Conservation (phyloP, 345 rosid species). For the Ceriops zippeliana region DNA sequence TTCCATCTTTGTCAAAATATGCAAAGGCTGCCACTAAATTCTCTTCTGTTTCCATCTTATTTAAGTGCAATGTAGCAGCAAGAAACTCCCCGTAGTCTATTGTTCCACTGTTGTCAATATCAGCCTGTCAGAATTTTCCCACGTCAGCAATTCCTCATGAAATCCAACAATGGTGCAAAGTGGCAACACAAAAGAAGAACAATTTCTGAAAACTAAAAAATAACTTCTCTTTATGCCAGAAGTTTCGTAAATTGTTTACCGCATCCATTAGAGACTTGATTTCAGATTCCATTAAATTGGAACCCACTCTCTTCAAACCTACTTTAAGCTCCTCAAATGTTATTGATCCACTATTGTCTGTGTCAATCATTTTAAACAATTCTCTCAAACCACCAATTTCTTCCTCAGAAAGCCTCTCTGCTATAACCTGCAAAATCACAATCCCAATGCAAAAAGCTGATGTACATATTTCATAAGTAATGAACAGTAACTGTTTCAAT, state of each 20-base stretch:
- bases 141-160: not conserved
- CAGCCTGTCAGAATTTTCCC: conserved; percentile 60
- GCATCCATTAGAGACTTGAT: conserved; percentile 92
- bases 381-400: conserved; percentile 94
- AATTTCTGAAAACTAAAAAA: not conserved
- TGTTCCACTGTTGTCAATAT: conserved; percentile 85
- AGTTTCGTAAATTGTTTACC: conserved; percentile 31
- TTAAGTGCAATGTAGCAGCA: conserved; percentile 89
- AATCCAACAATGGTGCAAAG: not conserved
- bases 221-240: not conserved
- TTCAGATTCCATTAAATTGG: conserved; percentile 83
- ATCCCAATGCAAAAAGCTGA: conserved; percentile 6
- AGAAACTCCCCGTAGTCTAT: conserved; percentile 93
- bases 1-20: conserved; percentile 86
- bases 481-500: not conserved
- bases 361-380: conserved; percentile 89
- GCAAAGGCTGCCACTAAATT: conserved; percentile 80
- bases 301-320: conserved; percentile 78
- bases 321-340: conserved; percentile 86
- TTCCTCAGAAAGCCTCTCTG: conserved; percentile 97
- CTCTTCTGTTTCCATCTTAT: conserved; percentile 90
- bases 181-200: not conserved
- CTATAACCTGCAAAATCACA: conserved; percentile 64
- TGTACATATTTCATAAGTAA: not conserved
- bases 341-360: conserved; percentile 88